Evolutionary conservation across 1,284 basidiomycete species (phyloP).

Genomic region (Kalmanozyma brasiliensis): DNA sequence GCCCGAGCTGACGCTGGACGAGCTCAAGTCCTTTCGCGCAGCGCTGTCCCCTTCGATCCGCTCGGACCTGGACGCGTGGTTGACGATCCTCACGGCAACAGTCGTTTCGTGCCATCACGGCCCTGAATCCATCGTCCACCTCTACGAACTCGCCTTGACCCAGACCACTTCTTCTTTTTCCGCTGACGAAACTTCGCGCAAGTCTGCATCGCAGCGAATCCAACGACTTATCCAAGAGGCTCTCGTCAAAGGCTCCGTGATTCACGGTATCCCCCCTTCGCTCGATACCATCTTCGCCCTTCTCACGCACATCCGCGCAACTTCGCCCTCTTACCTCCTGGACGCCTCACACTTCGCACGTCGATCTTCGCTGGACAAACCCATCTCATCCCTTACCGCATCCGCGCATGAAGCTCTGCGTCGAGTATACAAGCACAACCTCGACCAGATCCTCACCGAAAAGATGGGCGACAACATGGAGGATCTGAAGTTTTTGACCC

Average conservation of each 20-base stretch:
- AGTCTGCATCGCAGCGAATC: neutral
- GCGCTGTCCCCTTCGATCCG: conserved; percentile 9
- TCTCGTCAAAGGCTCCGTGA: conserved; percentile 23
- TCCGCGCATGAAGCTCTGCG: conserved; percentile 5
- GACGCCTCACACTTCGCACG: conserved; percentile 6
- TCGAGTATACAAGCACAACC: conserved; percentile 38
- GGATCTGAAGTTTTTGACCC: conserved; percentile 35
- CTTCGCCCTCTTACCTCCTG: neutral
- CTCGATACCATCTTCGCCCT: conserved; percentile 33
- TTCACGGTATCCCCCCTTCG: conserved; percentile 25
- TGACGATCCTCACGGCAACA: conserved; percentile 14
- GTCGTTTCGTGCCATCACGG: conserved; percentile 18
- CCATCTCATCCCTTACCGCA: conserved; percentile 4
- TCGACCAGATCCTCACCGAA: conserved; percentile 11
- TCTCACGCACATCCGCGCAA: conserved; percentile 8
- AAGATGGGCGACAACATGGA: conserved; percentile 33
- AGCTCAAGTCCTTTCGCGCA: conserved; percentile 6
- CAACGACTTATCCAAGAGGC: conserved; percentile 28
- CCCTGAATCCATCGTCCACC: conserved; percentile 8
- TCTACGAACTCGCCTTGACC: conserved; percentile 18
- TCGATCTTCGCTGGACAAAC: neutral
- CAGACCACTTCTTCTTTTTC: neutral
- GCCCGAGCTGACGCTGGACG: conserved; percentile 1
- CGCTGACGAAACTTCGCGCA: neutral
- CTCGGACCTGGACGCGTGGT: conserved; percentile 1